Conservation (phyloP, 2,329 filamentous ascomycete genomes). For the Beauveria rudraprayagi region DNA sequence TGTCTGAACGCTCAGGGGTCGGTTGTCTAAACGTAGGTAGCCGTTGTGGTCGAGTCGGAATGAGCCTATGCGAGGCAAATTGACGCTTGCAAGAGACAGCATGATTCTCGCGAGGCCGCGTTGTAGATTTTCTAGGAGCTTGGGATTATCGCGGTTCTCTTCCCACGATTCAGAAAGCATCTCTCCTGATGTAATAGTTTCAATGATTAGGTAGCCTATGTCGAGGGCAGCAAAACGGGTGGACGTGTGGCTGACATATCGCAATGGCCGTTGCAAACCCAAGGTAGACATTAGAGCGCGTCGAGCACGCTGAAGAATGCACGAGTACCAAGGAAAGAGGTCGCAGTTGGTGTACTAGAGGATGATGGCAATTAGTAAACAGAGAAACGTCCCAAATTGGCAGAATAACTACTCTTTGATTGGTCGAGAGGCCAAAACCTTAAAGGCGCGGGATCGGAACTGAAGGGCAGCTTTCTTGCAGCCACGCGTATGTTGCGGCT, state of each 20-base stretch:
- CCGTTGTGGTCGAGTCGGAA: constrained; percentile 20
- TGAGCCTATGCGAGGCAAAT: constrained; percentile 21
- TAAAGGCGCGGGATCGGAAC: constrained; percentile 25
- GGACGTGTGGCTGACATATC: neutral
- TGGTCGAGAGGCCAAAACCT: constrained; percentile 14
- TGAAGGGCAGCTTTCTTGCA: constrained; percentile 27
- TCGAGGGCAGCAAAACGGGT: neutral
- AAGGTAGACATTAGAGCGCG: neutral
- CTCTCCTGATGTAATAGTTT: neutral
- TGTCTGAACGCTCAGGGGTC: constrained; percentile 24
- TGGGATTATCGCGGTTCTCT: neutral
- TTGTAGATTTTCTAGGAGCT: neutral
- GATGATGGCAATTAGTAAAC: neutral
- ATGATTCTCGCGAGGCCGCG: constrained; percentile 20
- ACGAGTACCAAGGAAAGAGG: neutral
- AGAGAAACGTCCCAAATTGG: neutral
- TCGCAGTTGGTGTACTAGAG: neutral
- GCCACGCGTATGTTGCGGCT: constrained; percentile 31
- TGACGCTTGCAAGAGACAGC: constrained; percentile 20
- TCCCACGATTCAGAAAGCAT: constrained; percentile 17
- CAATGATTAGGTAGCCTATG: neutral
- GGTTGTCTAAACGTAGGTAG: constrained; percentile 26
- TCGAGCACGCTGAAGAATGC: neutral
- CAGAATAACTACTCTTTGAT: neutral
- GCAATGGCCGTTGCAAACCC: neutral